Base-by-base conservation (phyloP, 2,329 filamentous ascomycete genomes). In the Claviceps paspali region DNA sequence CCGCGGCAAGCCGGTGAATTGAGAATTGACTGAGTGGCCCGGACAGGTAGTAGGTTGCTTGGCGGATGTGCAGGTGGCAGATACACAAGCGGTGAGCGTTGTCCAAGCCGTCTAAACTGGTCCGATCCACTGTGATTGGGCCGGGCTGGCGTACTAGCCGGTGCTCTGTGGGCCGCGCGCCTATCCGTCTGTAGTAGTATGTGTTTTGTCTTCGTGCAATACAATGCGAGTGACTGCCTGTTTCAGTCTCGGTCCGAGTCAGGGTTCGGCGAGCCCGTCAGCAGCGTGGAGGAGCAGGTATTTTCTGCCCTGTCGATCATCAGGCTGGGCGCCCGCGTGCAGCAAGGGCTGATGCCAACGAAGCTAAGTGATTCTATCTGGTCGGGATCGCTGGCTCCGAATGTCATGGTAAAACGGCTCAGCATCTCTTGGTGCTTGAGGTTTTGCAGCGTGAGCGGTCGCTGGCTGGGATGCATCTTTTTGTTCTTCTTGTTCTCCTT, bases 361-460 rank as follows among this genome's bases (percentile, higher is more conserved):
- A 56, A 57, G 44, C 51, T 56, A 19, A 51, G 43, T 5, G 45
- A 47, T 38, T 57, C 51, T 15, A 60, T 44, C 43, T 59, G 57
- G 24, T 27, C 49, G 35, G 31, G 51, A 44, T 45, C 53, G 45
- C 49, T 52, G 23, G 59, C 51, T 28, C 65, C 65, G 44, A 68
- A 68, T 9, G 56, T 61, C 49, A 64, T 60, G 39, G 55, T 61
- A 52, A 65, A 68, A 39, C 59, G 51, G 40, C 55, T 55, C 27
- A 69, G 54, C 50, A 64, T 55, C 51, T 66, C 60, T 47, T 66
- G 64, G 46, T 68, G 61, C 38, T 56, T 53, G 14, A 66, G 53
- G 49, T 67, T 67, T 36, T 61, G 55, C 39, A 58, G 53, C 7
- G 61, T 65, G 35, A 66, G 53, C 19, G 62, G 61, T 45, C 59